Evolutionary conservation across 2,329 filamentous ascomycete species (phyloP).

Genomic region (Colletotrichum sp.): DNA sequence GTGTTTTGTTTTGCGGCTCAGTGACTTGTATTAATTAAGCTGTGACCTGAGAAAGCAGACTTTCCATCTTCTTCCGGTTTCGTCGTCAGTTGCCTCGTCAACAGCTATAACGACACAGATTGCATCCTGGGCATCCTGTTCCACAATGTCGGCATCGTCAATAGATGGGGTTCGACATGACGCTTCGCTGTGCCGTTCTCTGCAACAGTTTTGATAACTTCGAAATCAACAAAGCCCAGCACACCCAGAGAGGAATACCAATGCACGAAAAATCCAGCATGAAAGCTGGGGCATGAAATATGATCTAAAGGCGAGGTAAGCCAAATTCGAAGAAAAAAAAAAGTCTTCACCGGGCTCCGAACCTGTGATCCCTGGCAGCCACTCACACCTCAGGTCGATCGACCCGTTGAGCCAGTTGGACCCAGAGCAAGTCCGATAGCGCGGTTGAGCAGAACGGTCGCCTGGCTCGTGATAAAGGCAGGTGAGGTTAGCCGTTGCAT

Average conservation of each 20-base stretch:
- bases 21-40: background rate
- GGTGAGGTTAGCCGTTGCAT: background rate
- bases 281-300: background rate
- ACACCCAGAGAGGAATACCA: background rate
- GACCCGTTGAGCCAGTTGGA: background rate
- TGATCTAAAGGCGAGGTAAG: background rate
- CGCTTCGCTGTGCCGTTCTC: background rate
- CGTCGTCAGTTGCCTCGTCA: too few relatives aligned
- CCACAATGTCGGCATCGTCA: fast-evolving
- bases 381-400: background rate
- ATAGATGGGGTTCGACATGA: fast-evolving
- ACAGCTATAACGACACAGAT: fast-evolving
- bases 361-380: background rate
- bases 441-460: background rate
- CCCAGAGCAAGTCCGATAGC: background rate
- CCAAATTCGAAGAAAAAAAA: background rate
- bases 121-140: background rate
- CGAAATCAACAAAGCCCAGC: background rate
- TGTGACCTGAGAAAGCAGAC: fast-evolving
- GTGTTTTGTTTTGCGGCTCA: background rate
- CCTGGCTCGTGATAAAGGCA: background rate
- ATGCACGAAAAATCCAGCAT: background rate
- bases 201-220: fast-evolving
- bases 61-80: background rate
- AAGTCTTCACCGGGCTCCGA: background rate